These are phyloP conservation scores for Pholiota conissans DNA, from an alignment of 768 basidiomycete genomes.

Conservation along the genomic window DNA sequence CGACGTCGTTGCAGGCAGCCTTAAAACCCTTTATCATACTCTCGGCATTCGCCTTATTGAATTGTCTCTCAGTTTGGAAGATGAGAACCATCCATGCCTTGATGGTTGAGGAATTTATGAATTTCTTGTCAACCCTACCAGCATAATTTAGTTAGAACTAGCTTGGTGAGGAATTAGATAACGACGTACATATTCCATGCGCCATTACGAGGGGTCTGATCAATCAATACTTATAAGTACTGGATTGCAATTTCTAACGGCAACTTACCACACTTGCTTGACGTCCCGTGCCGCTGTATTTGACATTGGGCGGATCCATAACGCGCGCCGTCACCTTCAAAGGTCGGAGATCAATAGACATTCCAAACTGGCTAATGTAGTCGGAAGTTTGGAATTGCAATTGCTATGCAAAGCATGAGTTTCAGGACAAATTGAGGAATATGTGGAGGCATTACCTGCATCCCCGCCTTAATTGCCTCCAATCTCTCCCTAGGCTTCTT, in stretches of 20 bases:
- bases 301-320: conserved; percentile 59
- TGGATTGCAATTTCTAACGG: not conserved
- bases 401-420: conserved; percentile 31
- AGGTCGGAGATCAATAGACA: conserved; percentile 52
- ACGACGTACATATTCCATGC: conserved; percentile 74
- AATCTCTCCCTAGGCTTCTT: conserved; percentile 50
- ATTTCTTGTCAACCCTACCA: conserved; percentile 70
- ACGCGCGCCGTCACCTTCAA: conserved; percentile 57
- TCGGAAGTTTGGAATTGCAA: conserved; percentile 70
- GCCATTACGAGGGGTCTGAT: conserved; percentile 62
- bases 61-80: conserved; percentile 55
- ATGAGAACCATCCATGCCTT: conserved; percentile 62
- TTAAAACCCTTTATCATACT: conserved; percentile 57
- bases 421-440: not conserved
- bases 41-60: too few relatives aligned
- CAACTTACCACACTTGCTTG: conserved; percentile 52
- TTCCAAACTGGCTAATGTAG: conserved; percentile 70
- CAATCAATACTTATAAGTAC: conserved; percentile 4
- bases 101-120: conserved; percentile 55
- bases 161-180: too few relatives aligned
- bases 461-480: not conserved
- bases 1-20: conserved; percentile 49
- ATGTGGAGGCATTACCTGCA: not conserved
- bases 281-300: conserved; percentile 57
- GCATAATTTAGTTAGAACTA: too few relatives aligned